Base-by-base conservation (phyloP, 352 stramenopile species). In the Pythium aristosporum region DNA sequence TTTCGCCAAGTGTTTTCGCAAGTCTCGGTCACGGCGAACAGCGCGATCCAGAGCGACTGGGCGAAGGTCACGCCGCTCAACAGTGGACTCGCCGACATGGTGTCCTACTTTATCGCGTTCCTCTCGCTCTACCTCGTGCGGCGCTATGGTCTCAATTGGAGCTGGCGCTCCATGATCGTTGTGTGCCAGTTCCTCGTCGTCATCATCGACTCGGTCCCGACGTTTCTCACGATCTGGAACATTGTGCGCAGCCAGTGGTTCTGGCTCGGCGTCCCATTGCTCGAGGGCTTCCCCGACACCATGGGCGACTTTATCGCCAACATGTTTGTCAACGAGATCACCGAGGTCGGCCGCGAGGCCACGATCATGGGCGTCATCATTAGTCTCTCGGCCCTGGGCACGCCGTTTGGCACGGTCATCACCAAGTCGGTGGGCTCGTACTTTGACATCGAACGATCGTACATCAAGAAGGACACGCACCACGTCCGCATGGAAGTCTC, bases 161-260 rank as follows among this genome's bases (percentile, higher is more conserved):
- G 68, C 65, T 89, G 77, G 77, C 76, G 69, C 39, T 16, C 43
- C 10, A 70, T 80, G 7, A 63, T 87, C 12, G 54, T 85, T 18
- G 49, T 65, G 10, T 74, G 64, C 10, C 70, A 81, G 53, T 58
- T 85, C 18, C 54, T 61, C 3, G 73, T 87, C 39, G 73, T 89
- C 18, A 50, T 76, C 15, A 61, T 82, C 30, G 80, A 89, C 56
- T 55, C 60, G 1, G 63, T 85, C 37, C 74, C 75, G 12, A 85
- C 75, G 3, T 77, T 86, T 48, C 65, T 85, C 48, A 89, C 80
- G 15, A 83, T 86, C 66, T 89, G 80, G 80, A 43, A 89, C 47
- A 76, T 89, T 10, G 76, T 83, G 39, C 76, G 79, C 20, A 85
- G 74, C 52, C 80, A 89, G 37, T 89, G 80, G 78, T 85, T 89